Evolutionary conservation across 768 basidiomycete species (phyloP).

Genomic region (Stropharia rugosoannulata): DNA sequence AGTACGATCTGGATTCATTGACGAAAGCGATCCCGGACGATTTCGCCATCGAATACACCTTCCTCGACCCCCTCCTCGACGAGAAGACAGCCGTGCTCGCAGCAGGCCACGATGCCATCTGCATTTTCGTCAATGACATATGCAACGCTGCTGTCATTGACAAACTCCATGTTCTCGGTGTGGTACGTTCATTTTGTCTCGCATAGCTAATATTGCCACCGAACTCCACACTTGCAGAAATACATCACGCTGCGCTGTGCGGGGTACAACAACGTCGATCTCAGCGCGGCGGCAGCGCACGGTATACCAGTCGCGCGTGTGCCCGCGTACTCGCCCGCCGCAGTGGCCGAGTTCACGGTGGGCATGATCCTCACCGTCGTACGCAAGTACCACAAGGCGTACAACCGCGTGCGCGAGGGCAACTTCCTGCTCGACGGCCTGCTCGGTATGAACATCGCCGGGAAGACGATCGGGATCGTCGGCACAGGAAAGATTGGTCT

Average conservation of each 20-base stretch:
- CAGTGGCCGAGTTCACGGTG: conserved; percentile 43
- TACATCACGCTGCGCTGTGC: conserved; percentile 40
- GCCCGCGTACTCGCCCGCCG: conserved; percentile 43
- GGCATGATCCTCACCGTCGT: conserved; percentile 46
- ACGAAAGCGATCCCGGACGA: conserved; percentile 23
- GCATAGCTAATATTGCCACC: background rate
- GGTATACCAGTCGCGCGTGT: conserved; percentile 39
- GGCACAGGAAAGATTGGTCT: conserved; percentile 44
- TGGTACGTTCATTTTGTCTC: conserved; percentile 26
- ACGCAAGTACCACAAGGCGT: conserved; percentile 46
- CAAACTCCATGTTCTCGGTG: conserved; percentile 29
- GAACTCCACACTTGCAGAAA: conserved; percentile 25
- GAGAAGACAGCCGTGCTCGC: conserved; percentile 33
- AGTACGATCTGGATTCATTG: conserved; percentile 40
- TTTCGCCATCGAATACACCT: conserved; percentile 31
- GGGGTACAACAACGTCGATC: conserved; percentile 43
- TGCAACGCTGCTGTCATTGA: conserved; percentile 34
- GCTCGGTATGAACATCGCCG: conserved; percentile 38
- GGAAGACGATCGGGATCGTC: conserved; percentile 43
- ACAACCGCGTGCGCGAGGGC: conserved; percentile 43
- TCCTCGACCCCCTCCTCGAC: conserved; percentile 36
- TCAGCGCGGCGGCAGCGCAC: conserved; percentile 25
- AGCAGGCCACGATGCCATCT: conserved; percentile 36
- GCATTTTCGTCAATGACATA: conserved; percentile 43
- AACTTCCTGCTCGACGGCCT: conserved; percentile 46